These are phyloP conservation scores for Xylaria hypoxylon DNA, from an alignment of 2,329 filamentous ascomycete genomes.

Conservation along the genomic window DNA sequence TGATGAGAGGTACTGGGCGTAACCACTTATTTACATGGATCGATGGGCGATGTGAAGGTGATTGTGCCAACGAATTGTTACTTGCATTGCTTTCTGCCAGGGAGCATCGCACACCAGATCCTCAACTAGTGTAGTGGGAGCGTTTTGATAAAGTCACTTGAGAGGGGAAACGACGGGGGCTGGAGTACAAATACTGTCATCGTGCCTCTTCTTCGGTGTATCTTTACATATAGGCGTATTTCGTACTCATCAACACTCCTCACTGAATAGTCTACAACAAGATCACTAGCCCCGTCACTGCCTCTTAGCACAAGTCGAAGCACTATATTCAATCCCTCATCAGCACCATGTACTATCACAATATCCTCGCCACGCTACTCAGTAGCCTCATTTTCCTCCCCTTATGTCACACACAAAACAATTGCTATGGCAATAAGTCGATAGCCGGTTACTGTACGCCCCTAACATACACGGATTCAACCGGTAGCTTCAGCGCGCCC, in stretches of 20 bases:
- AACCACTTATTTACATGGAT: slow-evolving; percentile 5
- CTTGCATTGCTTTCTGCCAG: slow-evolving; percentile 3
- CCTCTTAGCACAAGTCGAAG: not conserved
- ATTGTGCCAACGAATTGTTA: slow-evolving; percentile 6
- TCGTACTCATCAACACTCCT: not conserved
- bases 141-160: not conserved
- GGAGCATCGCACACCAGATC: not conserved
- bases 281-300: not conserved
- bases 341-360: slow-evolving; percentile 19
- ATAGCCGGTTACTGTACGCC: slow-evolving; percentile 40
- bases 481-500: slow-evolving; percentile 13
- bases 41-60: slow-evolving; percentile 9
- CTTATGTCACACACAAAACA: slow-evolving; percentile 18
- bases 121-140: slow-evolving; percentile 10
- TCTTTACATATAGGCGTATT: slow-evolving; percentile 5
- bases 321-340: not conserved
- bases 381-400: slow-evolving; percentile 15
- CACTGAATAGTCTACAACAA: not conserved
- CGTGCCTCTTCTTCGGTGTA: slow-evolving; percentile 11
- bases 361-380: slow-evolving; percentile 24
- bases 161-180: not conserved
- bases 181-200: slow-evolving; percentile 23
- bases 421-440: slow-evolving; percentile 39
- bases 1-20: slow-evolving; percentile 12
- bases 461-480: slow-evolving; percentile 42